phyloP scores from a whole-genome alignment of 495 filamentous ascomycete genomes.

The Paragyromitra xinjiangensis region DNA sequence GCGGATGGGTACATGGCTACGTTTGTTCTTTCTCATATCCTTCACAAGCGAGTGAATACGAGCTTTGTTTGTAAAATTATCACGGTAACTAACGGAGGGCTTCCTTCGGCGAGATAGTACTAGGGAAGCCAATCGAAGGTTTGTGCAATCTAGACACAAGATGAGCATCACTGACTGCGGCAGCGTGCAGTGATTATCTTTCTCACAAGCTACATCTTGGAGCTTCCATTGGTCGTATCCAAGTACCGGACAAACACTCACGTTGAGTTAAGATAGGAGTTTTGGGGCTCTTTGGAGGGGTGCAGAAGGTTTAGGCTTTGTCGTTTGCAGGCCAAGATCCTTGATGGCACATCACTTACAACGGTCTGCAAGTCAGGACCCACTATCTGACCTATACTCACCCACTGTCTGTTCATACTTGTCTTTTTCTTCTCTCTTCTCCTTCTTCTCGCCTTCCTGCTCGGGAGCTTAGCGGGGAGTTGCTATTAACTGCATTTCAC shows the following conservation, averaged over 20 bases:
- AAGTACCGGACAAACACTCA: background rate
- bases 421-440: background rate
- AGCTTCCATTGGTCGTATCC: background rate
- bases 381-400: slow-evolving; percentile 2
- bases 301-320: slow-evolving; percentile 32
- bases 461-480: slow-evolving; percentile 1
- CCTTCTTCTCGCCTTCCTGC: background rate
- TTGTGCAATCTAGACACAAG: background rate
- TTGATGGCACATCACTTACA: slow-evolving; percentile 37
- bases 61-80: background rate
- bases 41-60: slow-evolving; percentile 22
- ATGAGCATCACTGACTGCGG: background rate
- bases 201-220: background rate
- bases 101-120: slow-evolving; percentile 2
- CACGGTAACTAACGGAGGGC: background rate
- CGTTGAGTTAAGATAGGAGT: slow-evolving; percentile 1
- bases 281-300: slow-evolving; percentile 24
- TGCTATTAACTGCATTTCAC: slow-evolving; percentile 15
- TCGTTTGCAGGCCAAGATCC: slow-evolving; percentile 38
- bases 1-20: slow-evolving; percentile 8
- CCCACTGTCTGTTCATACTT: background rate
- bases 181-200: background rate
- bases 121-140: slow-evolving; percentile 6
- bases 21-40: background rate
- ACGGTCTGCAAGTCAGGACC: slow-evolving; percentile 12